phyloP scores from a whole-genome alignment of 345 rosid species.

The Reutealis trisperma region DNA sequence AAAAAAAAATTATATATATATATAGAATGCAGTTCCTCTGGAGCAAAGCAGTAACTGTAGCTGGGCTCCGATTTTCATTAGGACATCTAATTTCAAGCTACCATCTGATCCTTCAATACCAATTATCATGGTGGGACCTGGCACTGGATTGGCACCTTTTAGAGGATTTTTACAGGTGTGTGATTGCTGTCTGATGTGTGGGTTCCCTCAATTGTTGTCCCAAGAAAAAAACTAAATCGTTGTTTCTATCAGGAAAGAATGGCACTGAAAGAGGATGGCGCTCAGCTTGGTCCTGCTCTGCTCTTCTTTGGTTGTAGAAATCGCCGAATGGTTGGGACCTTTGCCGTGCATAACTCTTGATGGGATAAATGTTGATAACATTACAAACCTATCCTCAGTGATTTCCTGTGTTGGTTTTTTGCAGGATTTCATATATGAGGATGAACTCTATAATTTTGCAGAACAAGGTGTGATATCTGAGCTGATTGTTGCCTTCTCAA shows the following conservation, averaged over 20 bases:
- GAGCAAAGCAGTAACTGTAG: slow-evolving; percentile 32
- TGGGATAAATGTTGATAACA: background rate
- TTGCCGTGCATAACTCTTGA: background rate
- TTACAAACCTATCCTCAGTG: background rate
- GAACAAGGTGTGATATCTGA: slow-evolving; percentile 33
- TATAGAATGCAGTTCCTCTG: slow-evolving; percentile 30
- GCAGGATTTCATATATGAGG: slow-evolving; percentile 39
- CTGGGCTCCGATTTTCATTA: slow-evolving; percentile 35
- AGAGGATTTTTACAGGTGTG: slow-evolving; percentile 36
- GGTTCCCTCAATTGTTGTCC: background rate
- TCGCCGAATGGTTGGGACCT: slow-evolving; percentile 28
- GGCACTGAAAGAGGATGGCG: slow-evolving; percentile 27
- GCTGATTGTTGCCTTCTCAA: slow-evolving; percentile 34
- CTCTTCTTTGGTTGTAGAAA: slow-evolving; percentile 39
- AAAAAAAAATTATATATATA: background rate
- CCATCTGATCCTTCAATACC: slow-evolving; percentile 35
- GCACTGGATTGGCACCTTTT: slow-evolving; percentile 39
- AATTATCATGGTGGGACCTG: slow-evolving; percentile 38
- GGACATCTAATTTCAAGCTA: slow-evolving; percentile 36
- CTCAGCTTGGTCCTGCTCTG: slow-evolving; percentile 29
- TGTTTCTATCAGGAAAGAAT: slow-evolving; percentile 29
- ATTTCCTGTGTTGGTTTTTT: background rate
- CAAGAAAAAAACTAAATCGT: background rate
- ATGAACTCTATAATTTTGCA: slow-evolving; percentile 31
- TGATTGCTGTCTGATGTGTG: background rate